Conservation (phyloP, 768 basidiomycete species). For the Collybia sordida region DNA sequence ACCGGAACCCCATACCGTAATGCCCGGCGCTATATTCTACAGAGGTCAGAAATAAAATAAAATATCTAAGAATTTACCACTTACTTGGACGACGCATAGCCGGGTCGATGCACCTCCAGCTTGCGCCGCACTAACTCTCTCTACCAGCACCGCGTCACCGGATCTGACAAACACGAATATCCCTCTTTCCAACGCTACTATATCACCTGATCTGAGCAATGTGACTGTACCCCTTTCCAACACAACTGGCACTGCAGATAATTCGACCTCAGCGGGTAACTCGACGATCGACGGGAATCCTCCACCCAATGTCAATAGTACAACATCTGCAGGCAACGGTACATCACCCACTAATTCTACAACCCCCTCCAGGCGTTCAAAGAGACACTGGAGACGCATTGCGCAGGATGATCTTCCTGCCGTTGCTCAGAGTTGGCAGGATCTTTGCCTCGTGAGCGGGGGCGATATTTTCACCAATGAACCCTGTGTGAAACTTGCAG, state of each 20-base stretch:
- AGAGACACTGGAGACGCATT: slow-evolving; percentile 17
- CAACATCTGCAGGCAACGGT: slow-evolving; percentile 11
- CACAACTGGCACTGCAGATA: neutral
- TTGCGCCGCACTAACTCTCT: slow-evolving; percentile 25
- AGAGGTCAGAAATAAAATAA: slow-evolving; percentile 24
- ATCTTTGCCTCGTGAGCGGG: slow-evolving; percentile 41
- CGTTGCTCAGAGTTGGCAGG: slow-evolving; percentile 42
- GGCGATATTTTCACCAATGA: slow-evolving; percentile 38
- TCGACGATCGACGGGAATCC: no score
- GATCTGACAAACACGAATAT: slow-evolving; percentile 21
- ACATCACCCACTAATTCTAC: slow-evolving; percentile 10
- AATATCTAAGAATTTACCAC: neutral
- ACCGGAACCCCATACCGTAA: slow-evolving; percentile 21
- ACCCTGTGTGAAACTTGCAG: slow-evolving; percentile 42
- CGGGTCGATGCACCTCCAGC: slow-evolving; percentile 31
- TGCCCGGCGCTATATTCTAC: slow-evolving; percentile 29
- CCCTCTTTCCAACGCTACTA: slow-evolving; percentile 13
- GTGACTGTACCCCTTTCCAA: no score
- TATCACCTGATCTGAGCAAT: neutral
- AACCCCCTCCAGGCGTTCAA: slow-evolving; percentile 5
- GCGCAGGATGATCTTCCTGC: slow-evolving; percentile 33
- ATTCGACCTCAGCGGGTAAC: slow-evolving; percentile 4
- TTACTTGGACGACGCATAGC: slow-evolving; percentile 14
- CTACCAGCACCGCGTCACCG: slow-evolving; percentile 10
- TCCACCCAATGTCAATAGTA: no score